These are phyloP conservation scores for Solanum clarkiae DNA, from an alignment of 257 asterid species.

Conservation along the genomic window DNA sequence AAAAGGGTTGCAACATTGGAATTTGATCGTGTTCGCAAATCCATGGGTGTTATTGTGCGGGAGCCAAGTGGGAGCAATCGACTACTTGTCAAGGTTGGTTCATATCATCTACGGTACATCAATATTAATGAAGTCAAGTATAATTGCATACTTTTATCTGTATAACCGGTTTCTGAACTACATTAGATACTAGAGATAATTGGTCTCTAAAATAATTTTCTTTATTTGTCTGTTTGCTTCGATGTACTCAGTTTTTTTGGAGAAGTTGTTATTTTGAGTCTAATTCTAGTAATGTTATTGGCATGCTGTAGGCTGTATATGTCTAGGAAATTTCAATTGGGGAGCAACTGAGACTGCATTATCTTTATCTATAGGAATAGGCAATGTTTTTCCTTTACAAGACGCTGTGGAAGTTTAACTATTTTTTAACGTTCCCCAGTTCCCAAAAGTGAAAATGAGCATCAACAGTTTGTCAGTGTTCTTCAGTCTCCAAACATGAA, in stretches of 20 bases:
- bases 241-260: not conserved
- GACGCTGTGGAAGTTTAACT: not conserved
- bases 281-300: not conserved
- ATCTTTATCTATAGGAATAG: not conserved
- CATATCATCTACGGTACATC: not conserved
- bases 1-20: slow-evolving; percentile 68
- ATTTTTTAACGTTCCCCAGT: not conserved
- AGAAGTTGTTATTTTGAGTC: not conserved
- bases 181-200: not conserved
- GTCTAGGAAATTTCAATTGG: not conserved
- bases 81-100: slow-evolving; percentile 77
- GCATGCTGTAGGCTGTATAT: not conserved
- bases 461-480: not conserved
- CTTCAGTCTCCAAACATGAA: not conserved
- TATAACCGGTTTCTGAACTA: not conserved
- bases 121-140: not conserved
- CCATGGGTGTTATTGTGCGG: slow-evolving; percentile 75
- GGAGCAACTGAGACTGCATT: not conserved
- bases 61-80: slow-evolving; percentile 48
- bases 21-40: slow-evolving; percentile 82
- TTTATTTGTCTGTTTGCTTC: not conserved
- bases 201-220: not conserved
- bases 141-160: not conserved
- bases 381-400: not conserved
- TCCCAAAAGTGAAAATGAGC: not conserved